A percentile compares a stretch with the other conserved stretches of the same genome.
Conservation (phyloP, 2,329 filamentous ascomycete species). For the Pestalotiopsis sp. region DNA sequence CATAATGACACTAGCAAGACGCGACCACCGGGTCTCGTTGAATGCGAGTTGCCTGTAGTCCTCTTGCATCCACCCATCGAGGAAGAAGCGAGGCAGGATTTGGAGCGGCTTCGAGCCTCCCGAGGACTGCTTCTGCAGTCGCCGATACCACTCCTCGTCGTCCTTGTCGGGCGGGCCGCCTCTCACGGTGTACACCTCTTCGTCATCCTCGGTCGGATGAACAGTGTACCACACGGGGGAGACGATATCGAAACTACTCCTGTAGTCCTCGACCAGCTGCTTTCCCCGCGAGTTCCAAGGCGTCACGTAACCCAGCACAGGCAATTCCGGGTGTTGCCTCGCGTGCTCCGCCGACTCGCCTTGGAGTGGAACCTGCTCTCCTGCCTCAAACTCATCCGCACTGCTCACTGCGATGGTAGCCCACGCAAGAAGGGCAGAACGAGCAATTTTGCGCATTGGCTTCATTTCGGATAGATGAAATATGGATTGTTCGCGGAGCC, state of each 20-base stretch:
- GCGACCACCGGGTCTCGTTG: constrained; percentile 20
- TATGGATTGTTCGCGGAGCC: too few species aligned
- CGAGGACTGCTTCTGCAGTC: not conserved
- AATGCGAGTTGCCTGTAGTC: constrained; percentile 19
- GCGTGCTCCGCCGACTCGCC: not conserved
- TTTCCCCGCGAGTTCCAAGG: constrained; percentile 22
- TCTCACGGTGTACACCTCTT: constrained; percentile 16
- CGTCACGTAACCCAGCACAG: constrained; percentile 20
- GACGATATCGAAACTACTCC: constrained; percentile 21
- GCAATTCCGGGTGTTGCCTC: not conserved
- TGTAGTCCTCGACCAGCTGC: constrained; percentile 19
- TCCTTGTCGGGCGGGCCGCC: constrained; percentile 17
- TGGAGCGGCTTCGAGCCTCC: not conserved
- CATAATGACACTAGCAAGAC: constrained; percentile 15
- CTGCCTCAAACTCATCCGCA: not conserved
- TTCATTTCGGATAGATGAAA: too few species aligned
- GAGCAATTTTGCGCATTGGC: too few species aligned
- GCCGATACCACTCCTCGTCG: constrained; percentile 12
- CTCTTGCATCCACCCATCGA: constrained; percentile 19
- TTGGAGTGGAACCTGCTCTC: not conserved
- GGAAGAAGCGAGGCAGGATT: constrained; percentile 19
- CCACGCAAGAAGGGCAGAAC: not conserved
- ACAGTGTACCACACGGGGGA: constrained; percentile 23
- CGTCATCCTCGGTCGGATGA: constrained; percentile 13
- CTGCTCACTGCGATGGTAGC: not conserved